Evolutionary conservation across 495 filamentous ascomycete species (phyloP).

Genomic region (Penicillium diatomitis): DNA sequence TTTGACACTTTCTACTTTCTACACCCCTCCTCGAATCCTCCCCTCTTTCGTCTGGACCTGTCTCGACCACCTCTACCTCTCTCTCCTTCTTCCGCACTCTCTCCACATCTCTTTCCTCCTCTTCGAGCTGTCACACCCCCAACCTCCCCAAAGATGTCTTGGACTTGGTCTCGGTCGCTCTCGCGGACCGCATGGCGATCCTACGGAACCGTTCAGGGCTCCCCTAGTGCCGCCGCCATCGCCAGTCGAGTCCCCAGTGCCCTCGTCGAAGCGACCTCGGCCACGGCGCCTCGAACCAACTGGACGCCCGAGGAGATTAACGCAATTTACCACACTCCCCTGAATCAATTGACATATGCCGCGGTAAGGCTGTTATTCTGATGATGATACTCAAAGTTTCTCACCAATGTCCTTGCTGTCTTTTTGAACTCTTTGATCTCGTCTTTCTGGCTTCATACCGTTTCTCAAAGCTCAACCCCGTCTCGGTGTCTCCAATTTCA

Average conservation of each 20-base stretch:
- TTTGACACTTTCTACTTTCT: neutral
- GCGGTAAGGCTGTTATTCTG: constrained; percentile 42
- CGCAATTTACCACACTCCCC: constrained; percentile 65
- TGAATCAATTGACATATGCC: constrained; percentile 67
- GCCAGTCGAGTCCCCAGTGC: constrained; percentile 27
- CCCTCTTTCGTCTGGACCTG: neutral
- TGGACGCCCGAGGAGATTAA: constrained; percentile 74
- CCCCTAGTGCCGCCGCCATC: constrained; percentile 24
- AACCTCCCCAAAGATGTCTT: constrained; percentile 26
- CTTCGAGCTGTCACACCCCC: constrained; percentile 8
- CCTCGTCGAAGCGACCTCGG: constrained; percentile 46
- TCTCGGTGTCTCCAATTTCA: neutral
- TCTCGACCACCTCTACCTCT: neutral
- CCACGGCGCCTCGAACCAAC: constrained; percentile 50
- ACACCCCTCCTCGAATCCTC: neutral
- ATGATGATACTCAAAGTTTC: too few relatives aligned
- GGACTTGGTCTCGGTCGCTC: constrained; percentile 19
- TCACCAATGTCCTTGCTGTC: too few relatives aligned
- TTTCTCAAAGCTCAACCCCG: too few relatives aligned
- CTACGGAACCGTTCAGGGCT: constrained; percentile 37
- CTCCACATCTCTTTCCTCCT: constrained; percentile 2
- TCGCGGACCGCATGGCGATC: constrained; percentile 22
- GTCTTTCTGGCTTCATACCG: too few relatives aligned
- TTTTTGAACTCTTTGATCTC: too few relatives aligned
- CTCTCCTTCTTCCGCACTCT: neutral